Evolutionary conservation across 2,329 filamentous ascomycete genomes (phyloP).

Genomic region (Fusarium stilboides): DNA sequence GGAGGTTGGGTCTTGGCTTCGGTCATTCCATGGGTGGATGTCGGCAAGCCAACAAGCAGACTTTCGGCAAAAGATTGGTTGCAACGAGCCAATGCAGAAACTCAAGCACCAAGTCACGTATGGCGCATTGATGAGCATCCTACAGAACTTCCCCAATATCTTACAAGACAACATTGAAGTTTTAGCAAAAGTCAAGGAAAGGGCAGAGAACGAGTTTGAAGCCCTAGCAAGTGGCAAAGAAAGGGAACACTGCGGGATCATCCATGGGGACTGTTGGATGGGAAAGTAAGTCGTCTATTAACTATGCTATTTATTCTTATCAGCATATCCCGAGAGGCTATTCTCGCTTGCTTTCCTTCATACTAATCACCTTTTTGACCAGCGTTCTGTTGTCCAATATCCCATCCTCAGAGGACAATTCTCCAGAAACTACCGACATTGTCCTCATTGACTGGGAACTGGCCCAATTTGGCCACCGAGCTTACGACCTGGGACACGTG

Average conservation of each 20-base stretch:
- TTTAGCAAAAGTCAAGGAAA: neutral
- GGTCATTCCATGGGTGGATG: neutral
- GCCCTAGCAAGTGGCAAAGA: accelerated
- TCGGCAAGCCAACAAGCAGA: neutral
- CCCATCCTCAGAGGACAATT: neutral
- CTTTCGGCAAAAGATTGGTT: neutral
- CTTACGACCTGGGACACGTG: neutral
- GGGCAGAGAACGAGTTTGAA: neutral
- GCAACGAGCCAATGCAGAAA: neutral
- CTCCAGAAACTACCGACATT: neutral
- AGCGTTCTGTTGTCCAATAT: neutral
- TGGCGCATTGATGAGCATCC: neutral
- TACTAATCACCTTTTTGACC: accelerated
- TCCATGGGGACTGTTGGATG: constrained; percentile 1
- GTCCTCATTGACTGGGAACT: neutral
- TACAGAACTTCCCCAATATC: neutral
- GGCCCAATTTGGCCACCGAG: neutral
- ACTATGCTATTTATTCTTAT: no score
- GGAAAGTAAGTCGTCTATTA: neutral
- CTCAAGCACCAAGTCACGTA: neutral
- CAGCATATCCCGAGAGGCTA: no score
- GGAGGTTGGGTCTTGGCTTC: neutral
- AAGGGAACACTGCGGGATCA: neutral
- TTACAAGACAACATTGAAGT: neutral
- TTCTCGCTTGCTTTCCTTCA: no score